Percentiles rank a stretch among this genome's conserved stretches.
Evolutionary conservation across 441 rosid species (phyloP).

Genomic region (Rhodomyrtus psidioides): DNA sequence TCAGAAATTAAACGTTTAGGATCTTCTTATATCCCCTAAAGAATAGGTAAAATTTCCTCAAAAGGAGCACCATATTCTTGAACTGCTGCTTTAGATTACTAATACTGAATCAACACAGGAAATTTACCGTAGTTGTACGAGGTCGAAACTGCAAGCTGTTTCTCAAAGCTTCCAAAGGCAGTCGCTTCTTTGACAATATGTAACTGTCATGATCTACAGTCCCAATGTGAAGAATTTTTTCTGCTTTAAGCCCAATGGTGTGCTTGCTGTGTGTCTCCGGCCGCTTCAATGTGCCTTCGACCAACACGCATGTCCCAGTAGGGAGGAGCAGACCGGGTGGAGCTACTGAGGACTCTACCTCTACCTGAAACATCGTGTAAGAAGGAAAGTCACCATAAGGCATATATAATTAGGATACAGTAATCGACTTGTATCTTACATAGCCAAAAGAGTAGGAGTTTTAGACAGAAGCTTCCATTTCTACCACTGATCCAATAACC

Average conservation of each 20-base stretch:
- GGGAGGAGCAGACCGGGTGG: conserved; percentile 31
- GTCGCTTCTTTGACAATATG: conserved; percentile 53
- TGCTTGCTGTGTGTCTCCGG: conserved; percentile 23
- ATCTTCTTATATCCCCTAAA: neutral
- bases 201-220: conserved; percentile 53
- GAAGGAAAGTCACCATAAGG: neutral
- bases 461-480: neutral
- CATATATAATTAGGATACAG: neutral
- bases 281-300: conserved; percentile 46
- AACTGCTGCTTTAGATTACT: neutral
- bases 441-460: neutral
- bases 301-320: conserved; percentile 61
- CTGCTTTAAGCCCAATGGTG: conserved; percentile 46
- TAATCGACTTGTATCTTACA: neutral
- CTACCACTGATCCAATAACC: neutral
- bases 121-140: conserved; percentile 68
- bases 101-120: neutral
- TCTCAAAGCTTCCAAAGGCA: conserved; percentile 62
- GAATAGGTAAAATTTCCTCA: neutral
- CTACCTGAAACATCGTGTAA: conserved; percentile 34
- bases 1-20: neutral
- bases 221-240: conserved; percentile 70
- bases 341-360: conserved; percentile 48
- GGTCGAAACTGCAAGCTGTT: conserved; percentile 72
- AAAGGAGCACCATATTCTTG: neutral